A percentile compares a stretch with the other conserved stretches of the same genome.
These are phyloP conservation scores for Craspedostauros australis DNA, from an alignment of 108 stramenopile species.

Conservation along the genomic window DNA sequence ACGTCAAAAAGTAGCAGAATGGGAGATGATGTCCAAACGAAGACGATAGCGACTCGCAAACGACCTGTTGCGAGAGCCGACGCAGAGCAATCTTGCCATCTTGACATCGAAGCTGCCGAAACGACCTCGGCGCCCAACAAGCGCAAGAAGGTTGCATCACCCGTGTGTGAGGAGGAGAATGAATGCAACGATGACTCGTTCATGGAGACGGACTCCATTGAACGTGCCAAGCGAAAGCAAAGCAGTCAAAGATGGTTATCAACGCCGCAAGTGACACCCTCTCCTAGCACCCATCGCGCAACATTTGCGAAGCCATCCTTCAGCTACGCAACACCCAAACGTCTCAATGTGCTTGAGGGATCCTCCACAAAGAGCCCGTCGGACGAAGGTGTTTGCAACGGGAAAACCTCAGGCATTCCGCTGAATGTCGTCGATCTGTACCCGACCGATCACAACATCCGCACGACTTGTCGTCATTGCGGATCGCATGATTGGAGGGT, in stretches of 20 bases:
- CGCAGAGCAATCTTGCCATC: too few relatives aligned
- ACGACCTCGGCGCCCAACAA: too few relatives aligned
- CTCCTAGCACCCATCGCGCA: slow-evolving; percentile 1
- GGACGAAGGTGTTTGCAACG: background rate
- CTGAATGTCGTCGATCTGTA: slow-evolving; percentile 22
- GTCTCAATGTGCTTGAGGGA: background rate
- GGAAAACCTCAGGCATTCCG: background rate
- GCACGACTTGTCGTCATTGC: slow-evolving; percentile 3
- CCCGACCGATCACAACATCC: background rate
- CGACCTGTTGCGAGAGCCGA: too few relatives aligned
- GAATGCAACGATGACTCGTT: too few relatives aligned
- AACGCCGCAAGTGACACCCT: slow-evolving; percentile 17
- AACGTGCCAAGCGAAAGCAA: background rate
- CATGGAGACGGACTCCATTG: background rate
- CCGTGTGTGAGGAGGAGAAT: too few relatives aligned
- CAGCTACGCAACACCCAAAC: background rate
- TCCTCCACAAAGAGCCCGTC: background rate
- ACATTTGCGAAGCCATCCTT: background rate
- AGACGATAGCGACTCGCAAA: too few relatives aligned
- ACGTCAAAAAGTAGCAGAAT: too few relatives aligned
- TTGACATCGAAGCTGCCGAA: too few relatives aligned
- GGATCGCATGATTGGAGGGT: slow-evolving; percentile 5
- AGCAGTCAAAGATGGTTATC: too few relatives aligned
- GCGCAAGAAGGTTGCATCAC: too few relatives aligned
- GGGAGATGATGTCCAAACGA: too few relatives aligned